These are phyloP conservation scores for Zanthoxylum bungeanum DNA, from an alignment of 345 rosid species.

Conservation along the genomic window DNA sequence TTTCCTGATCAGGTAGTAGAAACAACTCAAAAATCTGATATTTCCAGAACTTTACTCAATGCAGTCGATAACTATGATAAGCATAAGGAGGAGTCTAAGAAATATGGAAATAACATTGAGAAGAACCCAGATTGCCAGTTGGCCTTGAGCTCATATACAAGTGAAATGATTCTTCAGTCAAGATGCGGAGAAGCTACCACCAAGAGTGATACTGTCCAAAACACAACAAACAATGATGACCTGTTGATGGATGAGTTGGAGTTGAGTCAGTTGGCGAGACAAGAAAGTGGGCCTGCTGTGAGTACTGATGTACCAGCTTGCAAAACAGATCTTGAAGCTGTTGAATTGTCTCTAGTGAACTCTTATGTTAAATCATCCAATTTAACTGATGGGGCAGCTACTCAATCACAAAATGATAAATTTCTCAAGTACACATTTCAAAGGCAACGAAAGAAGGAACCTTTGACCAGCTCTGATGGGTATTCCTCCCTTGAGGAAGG, in stretches of 20 bases:
- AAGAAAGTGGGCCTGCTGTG: slow-evolving; percentile 28
- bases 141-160: slow-evolving; percentile 13
- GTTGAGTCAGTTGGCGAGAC: slow-evolving; percentile 27
- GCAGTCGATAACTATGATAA: slow-evolving; percentile 13
- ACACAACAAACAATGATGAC: slow-evolving; percentile 17
- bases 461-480: slow-evolving; percentile 46
- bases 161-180: slow-evolving; percentile 21
- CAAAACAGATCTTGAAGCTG: slow-evolving; percentile 22
- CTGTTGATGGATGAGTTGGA: slow-evolving; percentile 16
- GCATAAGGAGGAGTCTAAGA: slow-evolving; percentile 19
- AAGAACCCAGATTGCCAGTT: slow-evolving; percentile 19
- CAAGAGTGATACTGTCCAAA: slow-evolving; percentile 10
- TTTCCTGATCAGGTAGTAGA: slow-evolving; percentile 13
- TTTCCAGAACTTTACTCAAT: slow-evolving; percentile 8
- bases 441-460: slow-evolving; percentile 75
- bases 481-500: slow-evolving; percentile 35
- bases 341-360: slow-evolving; percentile 13
- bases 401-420: slow-evolving; percentile 33
- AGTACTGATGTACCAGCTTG: slow-evolving; percentile 27
- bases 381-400: slow-evolving; percentile 30
- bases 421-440: slow-evolving; percentile 71
- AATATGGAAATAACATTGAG: slow-evolving; percentile 18
- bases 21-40: slow-evolving; percentile 18
- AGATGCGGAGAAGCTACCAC: slow-evolving; percentile 19
- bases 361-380: slow-evolving; percentile 31